Conservation (phyloP, 352 stramenopile genomes). For the Saprolegnia parasitica region DNA sequence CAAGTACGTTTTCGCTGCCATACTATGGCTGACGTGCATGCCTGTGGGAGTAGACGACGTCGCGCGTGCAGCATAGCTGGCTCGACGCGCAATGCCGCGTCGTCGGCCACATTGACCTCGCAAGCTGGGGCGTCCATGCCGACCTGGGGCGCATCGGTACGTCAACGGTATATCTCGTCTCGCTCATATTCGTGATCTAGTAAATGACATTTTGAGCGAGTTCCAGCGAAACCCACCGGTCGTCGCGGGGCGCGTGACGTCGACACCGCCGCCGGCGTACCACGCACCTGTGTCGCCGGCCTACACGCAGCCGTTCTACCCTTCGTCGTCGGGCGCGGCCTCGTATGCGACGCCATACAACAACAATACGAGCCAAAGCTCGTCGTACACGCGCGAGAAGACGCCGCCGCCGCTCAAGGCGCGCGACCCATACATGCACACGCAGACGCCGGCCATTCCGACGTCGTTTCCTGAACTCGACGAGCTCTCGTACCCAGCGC, state of each 20-base stretch:
- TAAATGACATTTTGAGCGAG: conserved; percentile 13
- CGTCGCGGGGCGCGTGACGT: neutral
- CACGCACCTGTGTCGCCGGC: neutral
- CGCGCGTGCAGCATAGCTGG: conserved; percentile 68
- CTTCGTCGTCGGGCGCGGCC: neutral
- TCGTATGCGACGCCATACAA: conserved; percentile 5
- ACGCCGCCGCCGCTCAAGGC: conserved; percentile 17
- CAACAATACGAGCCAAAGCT: neutral
- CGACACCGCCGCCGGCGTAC: neutral
- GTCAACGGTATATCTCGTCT: neutral
- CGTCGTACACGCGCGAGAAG: neutral
- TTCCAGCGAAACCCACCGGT: conserved; percentile 16
- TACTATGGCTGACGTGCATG: neutral
- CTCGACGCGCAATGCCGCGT: conserved; percentile 68
- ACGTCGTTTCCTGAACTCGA: conserved; percentile 68
- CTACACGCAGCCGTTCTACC: conserved; percentile 1
- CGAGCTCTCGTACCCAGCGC: conserved; percentile 58
- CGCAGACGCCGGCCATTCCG: conserved; percentile 71
- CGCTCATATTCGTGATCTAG: neutral
- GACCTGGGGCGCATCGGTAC: conserved; percentile 69
- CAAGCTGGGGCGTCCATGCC: conserved; percentile 77
- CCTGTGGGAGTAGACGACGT: conserved; percentile 51
- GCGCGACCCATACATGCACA: conserved; percentile 33
- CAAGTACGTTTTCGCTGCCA: conserved; percentile 36
- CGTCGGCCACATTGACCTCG: conserved; percentile 61